Conservation (phyloP, 1,139 yeast genomes). For the Geotrichum cucujoidarum region DNA sequence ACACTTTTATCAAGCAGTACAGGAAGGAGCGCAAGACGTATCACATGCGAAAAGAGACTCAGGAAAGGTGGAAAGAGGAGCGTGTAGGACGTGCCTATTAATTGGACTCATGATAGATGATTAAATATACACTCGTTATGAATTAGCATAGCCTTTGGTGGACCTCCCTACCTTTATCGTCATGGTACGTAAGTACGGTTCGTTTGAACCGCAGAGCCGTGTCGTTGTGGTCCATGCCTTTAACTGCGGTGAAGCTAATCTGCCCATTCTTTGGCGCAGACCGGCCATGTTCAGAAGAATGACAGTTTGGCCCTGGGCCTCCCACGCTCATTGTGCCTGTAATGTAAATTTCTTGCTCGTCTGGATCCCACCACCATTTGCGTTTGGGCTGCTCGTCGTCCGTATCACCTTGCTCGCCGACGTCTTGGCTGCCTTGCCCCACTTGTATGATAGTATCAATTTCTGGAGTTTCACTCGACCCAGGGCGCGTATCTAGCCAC, state of each 20-base stretch:
- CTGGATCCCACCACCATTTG: slow-evolving; percentile 11
- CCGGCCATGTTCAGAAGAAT: background rate
- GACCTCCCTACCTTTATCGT: slow-evolving; percentile 5
- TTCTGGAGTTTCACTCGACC: background rate
- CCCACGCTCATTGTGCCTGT: background rate
- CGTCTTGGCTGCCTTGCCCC: slow-evolving; percentile 2
- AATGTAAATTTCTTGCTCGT: slow-evolving; percentile 7
- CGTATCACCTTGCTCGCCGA: slow-evolving; percentile 1
- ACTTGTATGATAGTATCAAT: slow-evolving; percentile 1
- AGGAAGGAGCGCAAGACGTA: slow-evolving; percentile 45
- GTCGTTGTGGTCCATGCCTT: slow-evolving; percentile 3
- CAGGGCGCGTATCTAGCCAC: slow-evolving; percentile 5
- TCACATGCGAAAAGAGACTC: slow-evolving; percentile 54
- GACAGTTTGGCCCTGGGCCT: slow-evolving; percentile 10
- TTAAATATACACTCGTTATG: background rate
- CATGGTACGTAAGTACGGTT: background rate
- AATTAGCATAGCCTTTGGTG: slow-evolving; percentile 8
- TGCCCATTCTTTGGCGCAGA: background rate
- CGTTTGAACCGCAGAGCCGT: slow-evolving; percentile 6
- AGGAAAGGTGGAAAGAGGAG: slow-evolving; percentile 61
- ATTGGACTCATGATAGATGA: background rate
- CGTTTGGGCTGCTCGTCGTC: background rate
- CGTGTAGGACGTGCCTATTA: slow-evolving; percentile 43
- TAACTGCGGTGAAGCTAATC: slow-evolving; percentile 4
- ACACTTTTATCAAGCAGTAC: slow-evolving; percentile 44